Base-by-base conservation (phyloP, 345 rosid species). In the Durio zibethinus region DNA sequence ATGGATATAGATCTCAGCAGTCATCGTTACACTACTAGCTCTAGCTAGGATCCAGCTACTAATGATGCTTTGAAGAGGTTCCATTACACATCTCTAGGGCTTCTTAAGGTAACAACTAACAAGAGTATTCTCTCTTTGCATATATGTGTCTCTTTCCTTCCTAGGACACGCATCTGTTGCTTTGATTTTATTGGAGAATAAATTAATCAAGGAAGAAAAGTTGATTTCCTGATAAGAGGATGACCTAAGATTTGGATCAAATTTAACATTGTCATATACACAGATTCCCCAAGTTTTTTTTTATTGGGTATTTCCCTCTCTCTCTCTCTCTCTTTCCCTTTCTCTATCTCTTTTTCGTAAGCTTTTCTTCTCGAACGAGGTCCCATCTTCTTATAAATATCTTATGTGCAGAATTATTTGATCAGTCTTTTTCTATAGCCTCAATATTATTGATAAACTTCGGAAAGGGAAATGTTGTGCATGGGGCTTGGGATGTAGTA, bases 51-150 rank as follows among this genome's bases (percentile, higher is more conserved):
- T 64, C 15, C 2, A 33, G 18, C 36, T 77, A 12, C 21, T 61
- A 20, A 59, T 35, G 71, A 59, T 33, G n/a, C 64, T 50, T 40
- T 29, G 62, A 50, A 43, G 50, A 35, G 45, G 75, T 42, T 68
- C 47, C 62, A 60, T 50, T 54, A 8, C 33, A 29, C 10, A 69
- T n/a, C 18, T 47, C 36, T 57, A 59, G 76, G 67, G 75, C 75
- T 59, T 70, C 68, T 43, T 68, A 21, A 77, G 80, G 74, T 68
- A 77, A 54, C 43, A 36, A 36, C 6, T 67, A 73, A 36, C 6
- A 77, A 73, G 14, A 7, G 6, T 45, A 10, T 27, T 59, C 38
- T 45, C 36, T 45, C 56, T 25, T 14, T 36, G 38, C 27, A 7
- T 15, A 25, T 12, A 3, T 40, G 11, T 21, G 16, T 25, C 36